phyloP scores from a whole-genome alignment of 2,329 filamentous ascomycete species.

The Graphium sp. region DNA sequence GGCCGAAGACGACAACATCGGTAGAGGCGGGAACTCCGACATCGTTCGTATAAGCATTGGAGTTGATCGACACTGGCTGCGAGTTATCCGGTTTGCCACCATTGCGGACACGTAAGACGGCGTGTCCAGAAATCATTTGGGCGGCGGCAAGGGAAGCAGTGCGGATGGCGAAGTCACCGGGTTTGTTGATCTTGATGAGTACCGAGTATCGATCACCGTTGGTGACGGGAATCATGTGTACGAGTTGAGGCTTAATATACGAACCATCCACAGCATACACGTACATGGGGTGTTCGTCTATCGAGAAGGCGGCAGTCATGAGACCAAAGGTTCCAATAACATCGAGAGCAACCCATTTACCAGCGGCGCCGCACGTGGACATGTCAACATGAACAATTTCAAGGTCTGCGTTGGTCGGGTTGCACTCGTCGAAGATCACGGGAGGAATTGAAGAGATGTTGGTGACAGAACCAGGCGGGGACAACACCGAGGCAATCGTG shows the following conservation, averaged over 20 bases:
- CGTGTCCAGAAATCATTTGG: constrained; percentile 38
- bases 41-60: constrained; percentile 28
- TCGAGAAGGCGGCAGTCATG: constrained; percentile 23
- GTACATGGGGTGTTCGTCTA: constrained; percentile 35
- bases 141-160: constrained; percentile 26
- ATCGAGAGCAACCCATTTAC: constrained; percentile 35
- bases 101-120: constrained; percentile 22
- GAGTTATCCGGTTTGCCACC: constrained; percentile 7
- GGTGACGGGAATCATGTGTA: constrained; percentile 25
- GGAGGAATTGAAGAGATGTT: constrained; percentile 17
- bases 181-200: constrained; percentile 24
- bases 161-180: constrained; percentile 36
- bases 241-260: constrained; percentile 33
- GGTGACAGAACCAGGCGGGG: constrained; percentile 3
- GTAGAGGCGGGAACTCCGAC: constrained; percentile 23
- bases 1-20: constrained; percentile 24
- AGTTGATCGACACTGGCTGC: no score
- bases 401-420: constrained; percentile 20
- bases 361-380: constrained; percentile 5
- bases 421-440: constrained; percentile 26
- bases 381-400: constrained; percentile 23
- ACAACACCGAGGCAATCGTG: constrained; percentile 3
- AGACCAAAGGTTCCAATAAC: constrained; percentile 34
- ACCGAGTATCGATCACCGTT: constrained; percentile 38
- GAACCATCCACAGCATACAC: constrained; percentile 36